These are phyloP conservation scores for Arctostaphylos glauca DNA, from an alignment of 148 eudicot genomes.

Conservation along the genomic window DNA sequence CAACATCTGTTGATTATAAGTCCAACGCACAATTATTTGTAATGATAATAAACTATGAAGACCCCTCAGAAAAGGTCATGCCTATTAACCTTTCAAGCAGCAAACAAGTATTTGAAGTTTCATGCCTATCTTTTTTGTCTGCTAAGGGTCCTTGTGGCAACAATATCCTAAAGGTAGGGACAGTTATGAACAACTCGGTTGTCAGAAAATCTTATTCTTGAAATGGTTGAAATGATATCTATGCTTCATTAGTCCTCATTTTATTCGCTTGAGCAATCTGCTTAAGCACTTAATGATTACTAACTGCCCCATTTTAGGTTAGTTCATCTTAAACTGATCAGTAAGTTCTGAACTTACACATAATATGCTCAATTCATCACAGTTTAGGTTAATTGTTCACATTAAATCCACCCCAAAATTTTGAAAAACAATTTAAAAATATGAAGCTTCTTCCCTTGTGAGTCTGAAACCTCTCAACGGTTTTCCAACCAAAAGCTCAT, in stretches of 20 bases:
- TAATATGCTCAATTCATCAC: neutral
- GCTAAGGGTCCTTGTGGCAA: neutral
- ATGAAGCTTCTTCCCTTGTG: neutral
- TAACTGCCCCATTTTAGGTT: neutral
- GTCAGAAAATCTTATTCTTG: neutral
- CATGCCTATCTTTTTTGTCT: neutral
- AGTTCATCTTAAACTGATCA: neutral
- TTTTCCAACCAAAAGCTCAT: too few species aligned
- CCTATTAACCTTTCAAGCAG: constrained; percentile 1
- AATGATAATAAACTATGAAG: neutral
- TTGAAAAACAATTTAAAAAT: too few species aligned
- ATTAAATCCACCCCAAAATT: neutral
- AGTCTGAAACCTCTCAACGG: neutral
- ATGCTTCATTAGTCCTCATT: neutral
- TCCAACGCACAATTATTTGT: neutral
- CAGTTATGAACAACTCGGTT: neutral
- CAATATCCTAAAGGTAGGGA: neutral
- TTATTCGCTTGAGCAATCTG: neutral
- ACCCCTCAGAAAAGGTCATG: constrained; percentile 9
- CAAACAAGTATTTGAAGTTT: neutral
- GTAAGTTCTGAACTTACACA: neutral
- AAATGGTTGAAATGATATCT: neutral
- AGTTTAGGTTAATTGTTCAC: neutral
- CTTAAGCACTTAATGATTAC: neutral
- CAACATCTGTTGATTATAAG: constrained; percentile 6